These are phyloP conservation scores for Cystobasidium onofrii DNA, from an alignment of 768 basidiomycete species.

Conservation along the genomic window DNA sequence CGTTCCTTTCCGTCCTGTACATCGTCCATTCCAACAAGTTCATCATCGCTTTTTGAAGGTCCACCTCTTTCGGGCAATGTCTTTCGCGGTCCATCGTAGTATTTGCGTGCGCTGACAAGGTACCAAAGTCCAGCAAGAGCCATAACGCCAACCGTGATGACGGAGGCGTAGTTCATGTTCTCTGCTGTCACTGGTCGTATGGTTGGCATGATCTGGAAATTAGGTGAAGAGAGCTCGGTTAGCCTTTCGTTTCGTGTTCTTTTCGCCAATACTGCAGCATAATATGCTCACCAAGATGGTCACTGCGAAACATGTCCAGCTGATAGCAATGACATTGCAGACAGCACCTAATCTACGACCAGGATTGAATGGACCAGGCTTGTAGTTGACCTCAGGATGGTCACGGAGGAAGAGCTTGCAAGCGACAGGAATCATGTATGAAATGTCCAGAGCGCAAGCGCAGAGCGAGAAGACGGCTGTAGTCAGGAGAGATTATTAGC, in stretches of 20 bases:
- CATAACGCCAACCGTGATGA: conserved; percentile 29
- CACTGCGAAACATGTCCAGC: conserved; percentile 44
- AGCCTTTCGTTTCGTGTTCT: too few relatives aligned
- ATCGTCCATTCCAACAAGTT: neutral
- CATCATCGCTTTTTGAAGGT: neutral
- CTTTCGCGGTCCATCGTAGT: conserved; percentile 29
- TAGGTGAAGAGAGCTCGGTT: neutral
- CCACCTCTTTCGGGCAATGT: neutral
- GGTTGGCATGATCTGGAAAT: conserved; percentile 28
- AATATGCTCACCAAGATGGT: conserved; percentile 41
- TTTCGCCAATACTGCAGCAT: neutral
- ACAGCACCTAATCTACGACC: conserved; percentile 37
- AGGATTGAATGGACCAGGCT: conserved; percentile 45
- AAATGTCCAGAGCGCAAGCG: conserved; percentile 36
- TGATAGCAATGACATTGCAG: conserved; percentile 38
- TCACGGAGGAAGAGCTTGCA: conserved; percentile 38
- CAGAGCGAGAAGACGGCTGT: conserved; percentile 39
- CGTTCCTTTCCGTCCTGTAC: neutral
- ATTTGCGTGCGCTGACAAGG: conserved; percentile 14
- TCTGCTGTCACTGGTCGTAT: conserved; percentile 21
- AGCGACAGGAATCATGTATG: conserved; percentile 38
- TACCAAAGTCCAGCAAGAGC: conserved; percentile 21
- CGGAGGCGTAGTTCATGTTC: conserved; percentile 23
- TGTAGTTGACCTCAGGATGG: conserved; percentile 42
- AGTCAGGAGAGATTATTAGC: neutral